Conservation (phyloP, 257 asterid species). For the Nicotiana attenuata region DNA sequence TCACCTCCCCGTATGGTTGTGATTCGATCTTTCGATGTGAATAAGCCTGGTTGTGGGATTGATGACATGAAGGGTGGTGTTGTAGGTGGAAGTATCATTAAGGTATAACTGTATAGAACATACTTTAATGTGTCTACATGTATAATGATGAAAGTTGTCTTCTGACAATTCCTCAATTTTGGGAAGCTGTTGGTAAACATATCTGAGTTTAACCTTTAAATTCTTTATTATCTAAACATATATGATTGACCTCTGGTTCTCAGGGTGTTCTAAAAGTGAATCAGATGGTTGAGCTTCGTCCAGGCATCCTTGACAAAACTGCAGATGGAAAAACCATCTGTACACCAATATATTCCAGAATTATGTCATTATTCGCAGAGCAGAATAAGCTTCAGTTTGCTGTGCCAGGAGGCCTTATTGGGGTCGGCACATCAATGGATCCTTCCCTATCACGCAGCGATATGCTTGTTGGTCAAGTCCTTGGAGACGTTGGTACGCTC, state of each 20-base stretch:
- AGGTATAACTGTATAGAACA: slow-evolving; percentile 25
- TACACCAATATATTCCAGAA: slow-evolving; percentile 89
- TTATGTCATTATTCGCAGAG: slow-evolving; percentile 77
- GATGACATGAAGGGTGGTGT: slow-evolving; percentile 94
- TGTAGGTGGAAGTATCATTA: slow-evolving; percentile 92
- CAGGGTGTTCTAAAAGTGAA: slow-evolving; percentile 91
- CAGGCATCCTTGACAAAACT: slow-evolving; percentile 84
- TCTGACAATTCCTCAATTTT: neutral
- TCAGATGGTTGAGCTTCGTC: slow-evolving; percentile 85
- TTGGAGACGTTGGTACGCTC: slow-evolving; percentile 91
- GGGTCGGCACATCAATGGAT: slow-evolving; percentile 97
- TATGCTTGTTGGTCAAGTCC: slow-evolving; percentile 95
- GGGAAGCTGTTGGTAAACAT: neutral
- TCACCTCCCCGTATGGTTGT: slow-evolving; percentile 93
- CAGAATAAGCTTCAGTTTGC: slow-evolving; percentile 87
- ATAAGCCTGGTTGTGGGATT: slow-evolving; percentile 92
- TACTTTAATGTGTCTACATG: neutral
- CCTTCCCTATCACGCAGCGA: slow-evolving; percentile 94
- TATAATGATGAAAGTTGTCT: neutral
- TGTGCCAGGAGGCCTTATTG: slow-evolving; percentile 97
- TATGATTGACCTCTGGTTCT: slow-evolving; percentile 8
- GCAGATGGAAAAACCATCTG: slow-evolving; percentile 73
- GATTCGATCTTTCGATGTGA: slow-evolving; percentile 87
- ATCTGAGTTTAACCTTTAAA: neutral
- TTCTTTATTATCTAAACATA: neutral